Evolutionary conservation across 2,329 filamentous ascomycete genomes (phyloP).

Genomic region (Colletotrichum camelliae): DNA sequence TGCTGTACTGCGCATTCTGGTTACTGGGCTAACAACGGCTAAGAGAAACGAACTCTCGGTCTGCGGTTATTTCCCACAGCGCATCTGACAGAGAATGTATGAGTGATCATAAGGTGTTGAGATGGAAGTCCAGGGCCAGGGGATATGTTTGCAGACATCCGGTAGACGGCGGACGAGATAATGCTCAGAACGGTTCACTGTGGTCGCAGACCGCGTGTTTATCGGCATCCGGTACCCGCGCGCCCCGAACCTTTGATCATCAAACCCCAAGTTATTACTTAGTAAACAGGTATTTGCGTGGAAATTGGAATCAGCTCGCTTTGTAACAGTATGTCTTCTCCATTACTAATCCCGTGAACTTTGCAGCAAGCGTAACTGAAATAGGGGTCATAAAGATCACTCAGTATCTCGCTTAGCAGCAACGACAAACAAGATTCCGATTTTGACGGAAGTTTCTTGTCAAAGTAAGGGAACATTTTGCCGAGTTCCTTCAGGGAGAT

Average conservation of each 20-base stretch:
- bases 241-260: neutral
- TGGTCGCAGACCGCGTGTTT: fast-evolving
- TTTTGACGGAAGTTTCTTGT: neutral
- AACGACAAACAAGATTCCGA: fast-evolving
- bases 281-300: neutral
- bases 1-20: neutral
- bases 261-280: fast-evolving
- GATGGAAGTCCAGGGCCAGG: fast-evolving
- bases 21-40: neutral
- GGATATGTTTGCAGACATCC: fast-evolving
- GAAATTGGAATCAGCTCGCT: neutral
- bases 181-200: neutral
- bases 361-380: neutral
- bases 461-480: fast-evolving
- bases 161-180: fast-evolving
- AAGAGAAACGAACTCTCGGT: neutral
- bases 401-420: fast-evolving
- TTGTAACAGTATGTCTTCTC: neutral
- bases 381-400: neutral
- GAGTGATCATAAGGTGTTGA: neutral
- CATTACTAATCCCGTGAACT: neutral
- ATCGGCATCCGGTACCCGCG: neutral
- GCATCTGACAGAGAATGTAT: fast-evolving
- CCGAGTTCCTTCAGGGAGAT: neutral
- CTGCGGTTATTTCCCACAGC: neutral